phyloP scores from a whole-genome alignment of 2,329 filamentous ascomycete genomes.

The Atkinsonella texensis region DNA sequence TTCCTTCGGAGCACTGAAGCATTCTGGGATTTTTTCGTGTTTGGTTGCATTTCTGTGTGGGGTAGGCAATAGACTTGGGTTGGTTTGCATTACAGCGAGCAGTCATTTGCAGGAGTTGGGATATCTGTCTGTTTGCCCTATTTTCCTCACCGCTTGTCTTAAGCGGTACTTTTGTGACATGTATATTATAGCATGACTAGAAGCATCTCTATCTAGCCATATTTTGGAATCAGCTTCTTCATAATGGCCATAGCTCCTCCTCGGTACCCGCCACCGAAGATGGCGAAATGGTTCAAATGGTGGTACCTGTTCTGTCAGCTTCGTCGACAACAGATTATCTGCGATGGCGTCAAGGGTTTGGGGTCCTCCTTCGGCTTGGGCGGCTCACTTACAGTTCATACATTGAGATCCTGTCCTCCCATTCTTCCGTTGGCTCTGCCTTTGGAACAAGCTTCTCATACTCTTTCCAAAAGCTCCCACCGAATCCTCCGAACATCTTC shows the following conservation, averaged over 20 bases:
- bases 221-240: constrained; percentile 60
- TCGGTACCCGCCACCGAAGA: constrained; percentile 74
- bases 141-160: constrained; percentile 1
- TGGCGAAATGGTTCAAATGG: constrained; percentile 75
- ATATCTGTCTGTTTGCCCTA: constrained; percentile 5
- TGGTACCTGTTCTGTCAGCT: constrained; percentile 52
- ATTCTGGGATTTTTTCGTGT: not conserved
- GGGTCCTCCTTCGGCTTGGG: too few species aligned
- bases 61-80: constrained; percentile 5
- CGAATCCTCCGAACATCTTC: constrained; percentile 92
- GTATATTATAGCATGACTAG: not conserved
- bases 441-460: constrained; percentile 67
- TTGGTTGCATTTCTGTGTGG: not conserved
- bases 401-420: constrained; percentile 66
- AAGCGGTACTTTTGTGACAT: constrained; percentile 2
- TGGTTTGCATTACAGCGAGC: constrained; percentile 7
- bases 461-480: constrained; percentile 56
- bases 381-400: constrained; percentile 62
- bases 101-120: constrained; percentile 14
- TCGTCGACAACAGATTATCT: not conserved
- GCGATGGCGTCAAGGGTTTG: not conserved
- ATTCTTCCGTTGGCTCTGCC: constrained; percentile 70
- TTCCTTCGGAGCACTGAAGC: not conserved
- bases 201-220: constrained; percentile 29
- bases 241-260: constrained; percentile 70